Base-by-base conservation (phyloP, 371 early-diverging fungal species). In the Mortierella sp. region DNA sequence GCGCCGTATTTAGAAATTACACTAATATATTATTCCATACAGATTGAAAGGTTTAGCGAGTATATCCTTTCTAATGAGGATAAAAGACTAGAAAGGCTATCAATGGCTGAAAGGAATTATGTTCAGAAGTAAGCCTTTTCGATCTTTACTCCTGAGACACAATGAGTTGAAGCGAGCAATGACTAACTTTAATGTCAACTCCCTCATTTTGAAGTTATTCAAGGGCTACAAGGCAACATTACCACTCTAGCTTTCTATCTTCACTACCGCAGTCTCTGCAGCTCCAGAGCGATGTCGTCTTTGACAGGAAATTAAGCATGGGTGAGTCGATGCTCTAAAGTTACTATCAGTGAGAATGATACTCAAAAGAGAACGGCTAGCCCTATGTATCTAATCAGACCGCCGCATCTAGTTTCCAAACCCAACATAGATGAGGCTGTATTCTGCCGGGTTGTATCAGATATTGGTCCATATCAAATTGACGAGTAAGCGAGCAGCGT, bases 371-470 rank as follows among this genome's bases (percentile, higher is more conserved):
- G 18, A 43, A 45, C 3, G 45, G 12, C 45, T 12, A 12, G 16
- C 12, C 3, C 45, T 18, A 11, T 18, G 1, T 45, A 12, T 45
- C 45, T 45, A 11, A 45, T 45, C 18, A 45, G 40, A 16, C n/a
- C 24, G 32, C 16, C 30, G 0, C 30, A 24, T 43, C 45, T 85
- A 90, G 94, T 94, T n/a, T 84, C 88, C 9, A 85, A 78, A 57
- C 93, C 94, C 0, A 91, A 92, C 59, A 64, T 93, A 57, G 91
- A 94, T 43, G 87, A 89, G 32, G 92, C 95, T 2, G 94, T 96
- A 0, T 93, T 95, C 76, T 91, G 91, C 62, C 79, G 90, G 10
- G 87, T 92, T 9, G 59, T 89, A 24, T 77, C 87, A 52, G 86
- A 87, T 6, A 84, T 91, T 35, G 94, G 94, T 9, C 87, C 87